Evolutionary conservation across 805 yeast species (phyloP).

Genomic region (Saccharomycopsis sp.): DNA sequence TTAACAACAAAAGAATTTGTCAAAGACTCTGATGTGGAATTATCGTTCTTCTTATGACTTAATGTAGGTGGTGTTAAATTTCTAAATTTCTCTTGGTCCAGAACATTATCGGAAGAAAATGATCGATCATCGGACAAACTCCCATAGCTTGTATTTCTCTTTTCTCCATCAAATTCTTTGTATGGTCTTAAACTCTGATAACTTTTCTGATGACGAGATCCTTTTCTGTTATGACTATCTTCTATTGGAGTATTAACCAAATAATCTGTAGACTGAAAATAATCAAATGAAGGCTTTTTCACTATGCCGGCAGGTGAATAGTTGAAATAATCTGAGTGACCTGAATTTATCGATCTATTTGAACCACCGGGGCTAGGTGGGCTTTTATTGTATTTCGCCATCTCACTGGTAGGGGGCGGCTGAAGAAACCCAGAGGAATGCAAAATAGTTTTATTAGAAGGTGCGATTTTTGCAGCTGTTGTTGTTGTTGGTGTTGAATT

Average conservation of each 20-base stretch:
- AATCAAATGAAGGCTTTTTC: not conserved
- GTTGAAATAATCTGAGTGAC: not conserved
- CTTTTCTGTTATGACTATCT: not conserved
- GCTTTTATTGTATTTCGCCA: not conserved
- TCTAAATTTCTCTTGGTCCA: not conserved
- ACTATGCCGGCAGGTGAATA: not conserved
- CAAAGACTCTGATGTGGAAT: slow-evolving; percentile 1
- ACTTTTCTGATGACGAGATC: not conserved
- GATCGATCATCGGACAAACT: slow-evolving; percentile 7
- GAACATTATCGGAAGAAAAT: not conserved
- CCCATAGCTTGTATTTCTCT: not conserved
- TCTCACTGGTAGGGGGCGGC: slow-evolving; percentile 6
- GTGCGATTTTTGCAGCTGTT: not conserved
- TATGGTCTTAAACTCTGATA: not conserved
- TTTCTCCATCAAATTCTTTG: not conserved
- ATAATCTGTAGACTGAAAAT: not conserved
- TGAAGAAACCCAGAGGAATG: slow-evolving; percentile 12
- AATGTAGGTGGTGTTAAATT: not conserved
- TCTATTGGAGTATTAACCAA: not conserved
- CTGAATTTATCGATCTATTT: not conserved
- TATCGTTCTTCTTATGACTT: not conserved
- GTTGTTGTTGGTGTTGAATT: not conserved
- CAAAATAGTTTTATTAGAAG: not conserved
- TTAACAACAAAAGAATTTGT: not conserved
- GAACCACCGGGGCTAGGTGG: slow-evolving; percentile 13